Conservation (phyloP, 2,329 filamentous ascomycete species). For the Colletotrichum gloeosporioides region DNA sequence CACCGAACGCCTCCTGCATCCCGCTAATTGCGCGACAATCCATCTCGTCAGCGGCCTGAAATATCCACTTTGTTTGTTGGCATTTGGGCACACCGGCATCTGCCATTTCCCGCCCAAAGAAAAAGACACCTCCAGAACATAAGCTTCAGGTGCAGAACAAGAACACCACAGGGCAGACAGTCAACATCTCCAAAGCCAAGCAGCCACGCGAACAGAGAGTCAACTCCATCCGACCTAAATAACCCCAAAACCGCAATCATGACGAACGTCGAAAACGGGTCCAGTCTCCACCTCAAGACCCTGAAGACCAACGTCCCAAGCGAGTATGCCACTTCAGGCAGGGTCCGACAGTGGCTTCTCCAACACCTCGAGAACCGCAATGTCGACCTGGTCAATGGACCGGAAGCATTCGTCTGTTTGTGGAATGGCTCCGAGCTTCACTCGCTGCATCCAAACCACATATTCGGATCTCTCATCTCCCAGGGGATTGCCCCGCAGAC, state of each 20-base stretch:
- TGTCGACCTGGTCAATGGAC: neutral
- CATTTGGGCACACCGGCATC: neutral
- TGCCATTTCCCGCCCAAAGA: neutral
- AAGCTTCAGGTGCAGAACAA: neutral
- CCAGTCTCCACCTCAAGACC: neutral
- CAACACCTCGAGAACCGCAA: neutral
- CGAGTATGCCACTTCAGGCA: neutral
- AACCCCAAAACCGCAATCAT: neutral
- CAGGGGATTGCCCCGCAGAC: neutral
- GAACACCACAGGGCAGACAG: neutral
- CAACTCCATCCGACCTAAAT: neutral
- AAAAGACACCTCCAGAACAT: neutral
- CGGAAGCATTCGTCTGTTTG: neutral
- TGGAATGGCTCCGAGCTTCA: conserved; percentile 1
- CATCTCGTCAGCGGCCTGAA: neutral
- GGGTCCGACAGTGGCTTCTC: neutral
- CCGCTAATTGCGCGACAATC: neutral
- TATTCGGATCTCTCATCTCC: neutral
- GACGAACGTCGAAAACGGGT: neutral
- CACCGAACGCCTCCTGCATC: neutral
- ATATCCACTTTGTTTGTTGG: neutral
- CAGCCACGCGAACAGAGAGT: neutral
- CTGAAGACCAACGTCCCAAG: neutral
- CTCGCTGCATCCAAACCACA: neutral
- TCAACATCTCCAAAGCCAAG: neutral